Evolutionary conservation across 2,329 filamentous ascomycete genomes (phyloP).

Genomic region (Arthroderma sp.): DNA sequence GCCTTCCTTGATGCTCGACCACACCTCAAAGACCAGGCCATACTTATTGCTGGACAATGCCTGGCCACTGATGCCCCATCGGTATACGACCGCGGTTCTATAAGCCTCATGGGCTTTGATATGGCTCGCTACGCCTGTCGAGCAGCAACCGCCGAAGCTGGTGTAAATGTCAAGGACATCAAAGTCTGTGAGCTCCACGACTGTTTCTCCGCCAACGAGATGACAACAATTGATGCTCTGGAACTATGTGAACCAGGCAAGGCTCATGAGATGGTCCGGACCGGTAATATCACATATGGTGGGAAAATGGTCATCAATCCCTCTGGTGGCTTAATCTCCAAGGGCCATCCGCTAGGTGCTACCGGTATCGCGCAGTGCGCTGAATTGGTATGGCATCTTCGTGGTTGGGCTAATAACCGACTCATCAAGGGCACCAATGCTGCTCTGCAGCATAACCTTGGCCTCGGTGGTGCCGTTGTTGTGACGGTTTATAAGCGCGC

Average conservation of each 20-base stretch:
- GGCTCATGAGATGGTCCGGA: conserved; percentile 79
- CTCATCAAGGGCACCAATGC: conserved; percentile 53
- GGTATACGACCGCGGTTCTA: conserved; percentile 66
- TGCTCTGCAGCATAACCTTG: conserved; percentile 84
- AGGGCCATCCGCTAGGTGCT: conserved; percentile 87
- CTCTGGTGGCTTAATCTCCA: conserved; percentile 86
- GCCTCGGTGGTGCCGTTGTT: conserved; percentile 79
- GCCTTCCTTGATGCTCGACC: conserved; percentile 75
- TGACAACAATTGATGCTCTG: conserved; percentile 77
- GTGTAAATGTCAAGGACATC: conserved; percentile 52
- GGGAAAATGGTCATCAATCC: conserved; percentile 75
- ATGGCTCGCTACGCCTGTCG: conserved; percentile 64
- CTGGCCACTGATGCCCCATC: conserved; percentile 71
- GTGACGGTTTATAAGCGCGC: conserved; percentile 79
- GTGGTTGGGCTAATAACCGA: conserved; percentile 92
- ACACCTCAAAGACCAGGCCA: conserved; percentile 66
- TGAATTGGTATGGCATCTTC: conserved; percentile 87
- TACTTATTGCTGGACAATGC: conserved; percentile 77
- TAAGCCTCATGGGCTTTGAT: conserved; percentile 78
- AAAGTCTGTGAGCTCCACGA: conserved; percentile 89
- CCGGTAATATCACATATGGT: conserved; percentile 84
- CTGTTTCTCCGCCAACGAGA: conserved; percentile 92
- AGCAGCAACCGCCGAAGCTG: conserved; percentile 56
- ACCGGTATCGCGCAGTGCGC: conserved; percentile 93
- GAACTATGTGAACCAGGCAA: conserved; percentile 66